Evolutionary conservation across 371 early-diverging fungal genomes (phyloP), one percentile per base, ranked within the genome.

Genomic region (Apophysomyces sp.): DNA sequence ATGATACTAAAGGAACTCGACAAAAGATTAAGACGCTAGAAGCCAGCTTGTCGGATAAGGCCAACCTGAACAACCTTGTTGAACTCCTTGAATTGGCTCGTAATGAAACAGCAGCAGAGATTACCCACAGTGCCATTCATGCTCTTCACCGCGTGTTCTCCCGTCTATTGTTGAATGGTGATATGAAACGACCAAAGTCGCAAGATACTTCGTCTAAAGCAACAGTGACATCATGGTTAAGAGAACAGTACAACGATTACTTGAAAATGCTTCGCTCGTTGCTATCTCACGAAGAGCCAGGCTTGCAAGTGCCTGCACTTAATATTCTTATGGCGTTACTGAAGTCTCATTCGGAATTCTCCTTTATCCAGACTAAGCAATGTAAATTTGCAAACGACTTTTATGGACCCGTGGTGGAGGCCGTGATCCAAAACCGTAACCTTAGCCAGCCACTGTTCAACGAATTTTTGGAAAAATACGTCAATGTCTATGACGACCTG

Each of bases 401-500:
- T n/a, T 86, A 77, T 61, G 62, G 76, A 31, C 78, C 72, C 4
- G 60, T 88, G 11, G 76, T 91, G 4, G 78, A 82, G n/a, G 67
- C 80, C 1, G 66, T 92, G 12, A 57, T 92, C 41, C 65, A 65
- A 44, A 82, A 78, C 61, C 28, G 67, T n/a, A 81, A 84, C 39
- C 80, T 89, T 26, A 85, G 77, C 27, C 81, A 85, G n/a, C 86
- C 83, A 8, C 60, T 91, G 28, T 66, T 81, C 44, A 81, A 76
- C 9, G 81, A 84, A 61, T 71, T 90, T 15, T 68, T 84, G 4
- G 88, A 89, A 40, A 89, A 90, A 49, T 93, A 90, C 52, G 67
- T 89, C 58, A 86, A 90, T 71, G 73, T 76, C 9, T 94, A 91
- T 69, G 93, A 92, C 62, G 97, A 96, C 66, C 69, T 94, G 41